These are phyloP conservation scores for Hirschfeldia incana DNA, from an alignment of 345 rosid species.

Conservation along the genomic window DNA sequence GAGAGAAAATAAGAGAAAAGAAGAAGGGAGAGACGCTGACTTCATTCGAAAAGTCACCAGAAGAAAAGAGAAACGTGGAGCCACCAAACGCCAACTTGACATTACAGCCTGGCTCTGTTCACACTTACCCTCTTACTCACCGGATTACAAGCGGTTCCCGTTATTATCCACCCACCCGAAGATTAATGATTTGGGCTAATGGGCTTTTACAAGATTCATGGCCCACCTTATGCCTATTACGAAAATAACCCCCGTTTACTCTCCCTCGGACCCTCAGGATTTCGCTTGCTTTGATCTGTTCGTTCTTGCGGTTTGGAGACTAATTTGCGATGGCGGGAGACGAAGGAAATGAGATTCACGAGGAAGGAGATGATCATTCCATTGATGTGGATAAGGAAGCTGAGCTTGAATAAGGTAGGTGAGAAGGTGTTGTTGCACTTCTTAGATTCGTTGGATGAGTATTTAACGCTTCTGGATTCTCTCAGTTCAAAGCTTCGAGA, in stretches of 20 bases:
- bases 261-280: too few species aligned
- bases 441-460: constrained; percentile 76
- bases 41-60: constrained; percentile 33
- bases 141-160: background rate
- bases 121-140: background rate
- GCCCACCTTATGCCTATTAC: too few species aligned
- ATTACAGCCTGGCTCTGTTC: constrained; percentile 35
- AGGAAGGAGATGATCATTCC: constrained; percentile 31
- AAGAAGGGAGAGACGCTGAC: constrained; percentile 36
- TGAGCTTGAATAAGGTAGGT: constrained; percentile 15
- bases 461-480: constrained; percentile 59
- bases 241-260: too few species aligned
- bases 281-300: too few species aligned
- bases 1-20: background rate
- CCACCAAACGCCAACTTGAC: constrained; percentile 44
- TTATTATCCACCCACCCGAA: constrained; percentile 16
- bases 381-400: background rate
- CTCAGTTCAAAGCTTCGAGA: constrained; percentile 69
- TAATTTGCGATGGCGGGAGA: constrained; percentile 27
- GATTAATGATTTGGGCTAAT: too few species aligned
- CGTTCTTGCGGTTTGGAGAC: background rate
- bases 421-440: constrained; percentile 51
- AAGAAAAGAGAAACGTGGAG: constrained; percentile 33
- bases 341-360: constrained; percentile 32
- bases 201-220: too few species aligned